These are phyloP conservation scores for Malus hybrid DNA, from an alignment of 331 rosid species.

Conservation along the genomic window DNA sequence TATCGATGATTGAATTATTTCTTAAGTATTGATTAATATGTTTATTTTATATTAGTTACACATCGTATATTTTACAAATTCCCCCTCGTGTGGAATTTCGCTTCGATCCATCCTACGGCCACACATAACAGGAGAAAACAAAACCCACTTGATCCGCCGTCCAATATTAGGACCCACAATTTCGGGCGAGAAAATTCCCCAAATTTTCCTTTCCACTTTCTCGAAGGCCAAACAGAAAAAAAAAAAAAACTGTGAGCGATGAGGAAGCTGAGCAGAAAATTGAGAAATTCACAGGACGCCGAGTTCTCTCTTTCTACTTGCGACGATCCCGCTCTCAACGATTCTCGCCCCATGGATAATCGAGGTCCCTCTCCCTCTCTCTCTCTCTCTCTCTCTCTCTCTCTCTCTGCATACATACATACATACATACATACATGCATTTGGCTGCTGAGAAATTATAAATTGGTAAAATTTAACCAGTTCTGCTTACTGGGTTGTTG, in stretches of 20 bases:
- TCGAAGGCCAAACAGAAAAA: neutral
- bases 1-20: no score
- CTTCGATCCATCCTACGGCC: no score
- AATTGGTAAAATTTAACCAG: neutral
- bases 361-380: slow-evolving; percentile 31
- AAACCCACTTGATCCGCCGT: no score
- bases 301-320: slow-evolving; percentile 56
- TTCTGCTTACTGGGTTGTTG: neutral
- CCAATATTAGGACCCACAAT: no score
- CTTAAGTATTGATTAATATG: no score
- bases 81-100: no score
- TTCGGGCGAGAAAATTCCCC: no score
- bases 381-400: no score
- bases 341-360: slow-evolving; percentile 50
- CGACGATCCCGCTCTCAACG: slow-evolving; percentile 34
- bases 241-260: slow-evolving; percentile 1
- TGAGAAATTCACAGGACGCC: slow-evolving; percentile 28
- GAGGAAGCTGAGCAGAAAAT: slow-evolving; percentile 51
- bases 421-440: neutral
- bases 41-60: no score
- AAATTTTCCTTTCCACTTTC: neutral
- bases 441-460: neutral
- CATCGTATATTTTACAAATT: no score
- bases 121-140: no score
- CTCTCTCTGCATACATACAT: no score